These are phyloP conservation scores for Coix lacrymajobi DNA, from an alignment of 176 grass and related monocot genomes.

Conservation along the genomic window DNA sequence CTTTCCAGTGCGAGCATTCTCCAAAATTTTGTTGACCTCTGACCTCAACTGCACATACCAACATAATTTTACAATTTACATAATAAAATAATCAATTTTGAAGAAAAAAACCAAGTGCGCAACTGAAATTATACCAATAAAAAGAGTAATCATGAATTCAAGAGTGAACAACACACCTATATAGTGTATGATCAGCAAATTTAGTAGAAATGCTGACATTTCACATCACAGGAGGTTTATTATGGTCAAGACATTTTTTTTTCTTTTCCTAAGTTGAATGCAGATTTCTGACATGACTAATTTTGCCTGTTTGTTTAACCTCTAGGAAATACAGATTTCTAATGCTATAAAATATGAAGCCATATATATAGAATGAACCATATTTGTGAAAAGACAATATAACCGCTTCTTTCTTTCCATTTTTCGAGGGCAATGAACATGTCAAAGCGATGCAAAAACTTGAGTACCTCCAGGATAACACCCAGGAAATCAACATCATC, in stretches of 20 bases:
- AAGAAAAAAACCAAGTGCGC: slow-evolving; percentile 1
- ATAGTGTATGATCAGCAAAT: neutral
- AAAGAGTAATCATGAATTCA: neutral
- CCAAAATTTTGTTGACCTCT: slow-evolving; percentile 98
- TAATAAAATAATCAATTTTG: neutral
- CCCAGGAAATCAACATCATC: slow-evolving; percentile 75
- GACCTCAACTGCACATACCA: slow-evolving; percentile 73
- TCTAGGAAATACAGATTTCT: neutral
- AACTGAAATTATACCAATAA: neutral
- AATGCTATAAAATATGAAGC: neutral
- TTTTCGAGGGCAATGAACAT: neutral
- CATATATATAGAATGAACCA: neutral
- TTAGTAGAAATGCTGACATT: neutral
- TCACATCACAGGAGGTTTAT: slow-evolving; percentile 1
- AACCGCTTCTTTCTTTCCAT: neutral
- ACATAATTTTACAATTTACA: slow-evolving; percentile 1
- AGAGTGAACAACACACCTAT: neutral
- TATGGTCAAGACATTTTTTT: neutral
- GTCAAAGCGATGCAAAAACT: neutral
- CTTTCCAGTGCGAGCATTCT: slow-evolving; percentile 84
- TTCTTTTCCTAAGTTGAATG: slow-evolving; percentile 3
- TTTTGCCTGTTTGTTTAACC: neutral
- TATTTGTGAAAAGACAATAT: neutral
- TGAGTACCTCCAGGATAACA: slow-evolving; percentile 73
- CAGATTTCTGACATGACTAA: neutral